Evolutionary conservation across 306 rosid genomes (phyloP).

Genomic region (Neltuma alba): DNA sequence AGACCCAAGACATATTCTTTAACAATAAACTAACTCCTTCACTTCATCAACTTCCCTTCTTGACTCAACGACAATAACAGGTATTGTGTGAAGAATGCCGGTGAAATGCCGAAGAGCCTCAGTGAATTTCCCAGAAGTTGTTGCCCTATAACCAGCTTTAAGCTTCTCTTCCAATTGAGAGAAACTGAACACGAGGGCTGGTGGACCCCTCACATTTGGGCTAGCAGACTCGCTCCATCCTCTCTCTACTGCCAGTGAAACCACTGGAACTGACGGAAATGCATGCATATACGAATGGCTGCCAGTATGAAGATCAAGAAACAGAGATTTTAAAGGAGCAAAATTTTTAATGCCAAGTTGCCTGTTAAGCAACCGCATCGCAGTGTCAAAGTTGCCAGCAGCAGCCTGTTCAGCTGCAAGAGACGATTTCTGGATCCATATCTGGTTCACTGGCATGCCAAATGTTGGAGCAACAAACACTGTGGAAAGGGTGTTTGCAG

Average conservation of each 20-base stretch:
- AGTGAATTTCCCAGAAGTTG: conserved; percentile 74
- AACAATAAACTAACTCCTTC: conserved; percentile 69
- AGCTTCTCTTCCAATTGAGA: conserved; percentile 90
- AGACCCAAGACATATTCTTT: conserved; percentile 66
- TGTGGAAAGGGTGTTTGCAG: conserved; percentile 54
- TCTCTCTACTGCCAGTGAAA: conserved; percentile 82
- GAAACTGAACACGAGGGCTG: conserved; percentile 74
- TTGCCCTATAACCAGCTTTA: conserved; percentile 86
- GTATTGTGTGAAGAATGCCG: conserved; percentile 81
- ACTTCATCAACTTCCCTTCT: conserved; percentile 97
- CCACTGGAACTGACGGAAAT: conserved; percentile 76
- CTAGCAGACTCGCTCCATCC: conserved; percentile 85
- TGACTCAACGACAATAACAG: conserved; percentile 84
- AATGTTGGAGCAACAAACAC: conserved; percentile 84
- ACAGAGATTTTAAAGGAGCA: conserved; percentile 70
- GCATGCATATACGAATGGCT: conserved; percentile 83
- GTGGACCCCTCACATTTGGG: conserved; percentile 83
- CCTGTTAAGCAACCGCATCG: conserved; percentile 87
- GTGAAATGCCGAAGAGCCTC: conserved; percentile 75
- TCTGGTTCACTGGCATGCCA: conserved; percentile 94
- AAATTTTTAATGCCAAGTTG: conserved; percentile 90
- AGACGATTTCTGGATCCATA: conserved; percentile 89
- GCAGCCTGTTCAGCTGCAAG: conserved; percentile 99
- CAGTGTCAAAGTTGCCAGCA: conserved; percentile 94
- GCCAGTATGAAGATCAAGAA: conserved; percentile 80